Base-by-base conservation (phyloP, 1,284 basidiomycete genomes). In the Omphalotus olearius region DNA sequence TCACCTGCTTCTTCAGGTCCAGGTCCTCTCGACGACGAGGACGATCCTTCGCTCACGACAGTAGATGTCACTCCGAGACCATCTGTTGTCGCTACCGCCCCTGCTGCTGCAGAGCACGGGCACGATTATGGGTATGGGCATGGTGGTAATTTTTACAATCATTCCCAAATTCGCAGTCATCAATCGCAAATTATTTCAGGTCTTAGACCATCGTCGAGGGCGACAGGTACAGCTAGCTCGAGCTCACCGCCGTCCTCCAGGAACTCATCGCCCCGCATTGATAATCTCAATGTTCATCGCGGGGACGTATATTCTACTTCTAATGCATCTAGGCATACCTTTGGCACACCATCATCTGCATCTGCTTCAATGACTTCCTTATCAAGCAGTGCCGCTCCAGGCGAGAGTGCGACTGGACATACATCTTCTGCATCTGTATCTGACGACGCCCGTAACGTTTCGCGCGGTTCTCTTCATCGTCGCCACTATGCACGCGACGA, bases 31-130 rank as follows among this genome's bases (percentile, higher is more conserved):
- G 35, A 46, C 41, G 40, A 25, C 13, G 42, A 50, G 3, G 35
- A 44, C 41, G 41, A 35, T 38, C 41, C 49, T 13, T 37, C 49
- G 35, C n/a, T 25, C 7, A 47, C 45, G 18, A 47, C 45, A 23
- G 20, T 40, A 20, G 78, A 81, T 62, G 72, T 73, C 40, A 82
- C 79, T 1, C 80, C 79, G 18, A 73, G 80, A 40, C 78, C 78
- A 2, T 80, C 79, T 26, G 69, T 81, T 42, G 69, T 71, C 37
- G 61, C 60, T n/a, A 62, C 67, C 54, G 51, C 59, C 51, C 61
- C 60, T 33, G 30, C 4, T 33, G 30, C 30, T 33, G 13, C 13
- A 33, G 30, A 33, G 30, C 30, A 33, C 30, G 30, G 30, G 30
- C 30, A 33, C 30, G 30, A 33, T 33, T 33, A 33, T 33, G 30